Percentiles rank a stretch among this genome's conserved stretches.
phyloP scores from a whole-genome alignment of 148 eudicot genomes.

The Vaccinium vitisidaea region DNA sequence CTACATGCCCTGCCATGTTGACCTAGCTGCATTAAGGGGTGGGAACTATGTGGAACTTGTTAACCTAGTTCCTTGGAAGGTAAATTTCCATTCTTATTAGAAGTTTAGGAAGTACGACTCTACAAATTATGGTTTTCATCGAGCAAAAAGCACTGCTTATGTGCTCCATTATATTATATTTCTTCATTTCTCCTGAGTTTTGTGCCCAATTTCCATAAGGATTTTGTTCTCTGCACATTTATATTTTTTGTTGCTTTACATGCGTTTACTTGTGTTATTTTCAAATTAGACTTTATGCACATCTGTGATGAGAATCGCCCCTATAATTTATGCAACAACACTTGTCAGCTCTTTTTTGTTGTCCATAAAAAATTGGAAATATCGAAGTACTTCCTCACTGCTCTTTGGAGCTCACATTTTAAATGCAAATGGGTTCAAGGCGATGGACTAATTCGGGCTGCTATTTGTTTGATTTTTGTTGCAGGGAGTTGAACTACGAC shows the following conservation, averaged over 20 bases:
- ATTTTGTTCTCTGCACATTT: neutral
- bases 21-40: constrained; percentile 80
- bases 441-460: neutral
- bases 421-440: neutral
- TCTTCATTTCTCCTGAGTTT: neutral
- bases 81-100: constrained; percentile 21
- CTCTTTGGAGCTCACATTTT: neutral
- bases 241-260: neutral
- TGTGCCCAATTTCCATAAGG: neutral
- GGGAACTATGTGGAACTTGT: constrained; percentile 96
- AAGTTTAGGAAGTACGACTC: neutral
- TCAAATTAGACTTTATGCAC: constrained; percentile 4
- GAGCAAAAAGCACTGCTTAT: neutral
- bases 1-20: constrained; percentile 78
- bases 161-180: neutral
- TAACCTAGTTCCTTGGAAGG: constrained; percentile 96
- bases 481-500: constrained; percentile 93
- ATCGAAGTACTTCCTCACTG: neutral
- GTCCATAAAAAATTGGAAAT: neutral
- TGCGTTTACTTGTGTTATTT: neutral
- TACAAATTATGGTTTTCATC: neutral
- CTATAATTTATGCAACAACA: neutral
- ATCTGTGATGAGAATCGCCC: neutral
- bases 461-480: constrained; percentile 10
- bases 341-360: neutral